Base-by-base conservation (phyloP, 768 basidiomycete species). In the Serendipita sp. region DNA sequence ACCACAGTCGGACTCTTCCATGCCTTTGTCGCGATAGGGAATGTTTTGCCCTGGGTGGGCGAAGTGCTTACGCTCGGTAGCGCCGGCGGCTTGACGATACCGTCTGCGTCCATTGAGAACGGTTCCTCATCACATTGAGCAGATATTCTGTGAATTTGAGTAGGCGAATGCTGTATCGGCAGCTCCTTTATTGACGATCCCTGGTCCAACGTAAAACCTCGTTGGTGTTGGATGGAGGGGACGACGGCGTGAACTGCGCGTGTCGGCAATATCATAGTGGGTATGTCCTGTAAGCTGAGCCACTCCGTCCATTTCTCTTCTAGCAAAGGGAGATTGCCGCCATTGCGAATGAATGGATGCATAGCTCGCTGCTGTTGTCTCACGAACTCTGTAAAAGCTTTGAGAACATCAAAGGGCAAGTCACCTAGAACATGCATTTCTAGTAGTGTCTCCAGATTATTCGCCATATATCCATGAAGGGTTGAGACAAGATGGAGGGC, bases 391-490 rank as follows among this genome's bases (percentile, higher is more conserved):
- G 85, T 76, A 4, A 99, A 79, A 65, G 85, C 81, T 60, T 80
- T 79, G 65, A 95, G 73, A 22, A 90, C 78, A 38, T 79, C 77
- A 17, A 75, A 69, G 1, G 84, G 77, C 41, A 95, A 78, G 60
- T 86, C 85, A 63, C 93, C 88, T 24, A 99, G 79, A 68, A 94
- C 79, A 17, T 80, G 80, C 34, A 77, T 77, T 69, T 97, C 92
- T n/a, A 99, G 79, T 58, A 96, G 78, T 0, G 84, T 82, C 71
- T 99, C 96, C 75, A 95, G 76, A 69, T 91, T 94, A 63, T 82
- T 80, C 1, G 81, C 74, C 68, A 96, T 85, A 72, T 91, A 97
- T 26, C 77, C 81, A 71, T 91, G 82, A 38, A 97, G 73, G 63
- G 84, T 79, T 33, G 81, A 78, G 22, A 83, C 78, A 43, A 99